These are phyloP conservation scores for Acacia crassicarpa DNA, from an alignment of 306 rosid genomes.

Conservation along the genomic window DNA sequence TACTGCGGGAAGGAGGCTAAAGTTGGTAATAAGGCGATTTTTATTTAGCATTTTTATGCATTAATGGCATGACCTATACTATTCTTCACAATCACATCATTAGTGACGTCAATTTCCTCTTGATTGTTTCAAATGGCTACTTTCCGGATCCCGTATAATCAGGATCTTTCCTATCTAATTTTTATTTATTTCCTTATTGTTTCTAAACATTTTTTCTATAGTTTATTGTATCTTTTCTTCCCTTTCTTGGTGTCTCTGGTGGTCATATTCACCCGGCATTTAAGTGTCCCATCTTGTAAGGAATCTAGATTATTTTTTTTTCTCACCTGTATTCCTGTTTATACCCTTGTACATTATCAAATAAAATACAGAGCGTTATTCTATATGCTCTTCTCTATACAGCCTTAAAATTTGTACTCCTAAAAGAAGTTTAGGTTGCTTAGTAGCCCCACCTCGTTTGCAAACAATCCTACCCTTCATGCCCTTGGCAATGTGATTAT, in stretches of 20 bases:
- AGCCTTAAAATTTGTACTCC: not conserved
- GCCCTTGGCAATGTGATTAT: not conserved
- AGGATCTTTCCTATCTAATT: not conserved
- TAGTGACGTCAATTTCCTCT: not conserved
- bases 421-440: not conserved
- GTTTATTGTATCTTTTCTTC: not conserved
- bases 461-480: not conserved
- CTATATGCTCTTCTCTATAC: not conserved
- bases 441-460: not conserved
- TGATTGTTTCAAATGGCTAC: too few species aligned
- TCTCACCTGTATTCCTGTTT: not conserved
- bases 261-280: not conserved
- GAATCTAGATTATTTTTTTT: not conserved
- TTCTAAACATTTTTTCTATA: too few species aligned
- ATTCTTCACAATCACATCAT: not conserved
- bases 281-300: not conserved
- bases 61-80: not conserved
- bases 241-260: not conserved
- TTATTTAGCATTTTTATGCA: too few species aligned
- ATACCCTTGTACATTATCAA: not conserved
- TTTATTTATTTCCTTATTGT: not conserved
- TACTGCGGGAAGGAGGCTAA: not conserved
- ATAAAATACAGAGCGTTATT: not conserved
- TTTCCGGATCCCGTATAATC: not conserved
- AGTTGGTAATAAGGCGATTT: not conserved